A percentile compares a stretch with the other conserved stretches of the same genome.
Evolutionary conservation across 2,329 filamentous ascomycete species (phyloP).

Genomic region (Pseudocercospora cruenta): DNA sequence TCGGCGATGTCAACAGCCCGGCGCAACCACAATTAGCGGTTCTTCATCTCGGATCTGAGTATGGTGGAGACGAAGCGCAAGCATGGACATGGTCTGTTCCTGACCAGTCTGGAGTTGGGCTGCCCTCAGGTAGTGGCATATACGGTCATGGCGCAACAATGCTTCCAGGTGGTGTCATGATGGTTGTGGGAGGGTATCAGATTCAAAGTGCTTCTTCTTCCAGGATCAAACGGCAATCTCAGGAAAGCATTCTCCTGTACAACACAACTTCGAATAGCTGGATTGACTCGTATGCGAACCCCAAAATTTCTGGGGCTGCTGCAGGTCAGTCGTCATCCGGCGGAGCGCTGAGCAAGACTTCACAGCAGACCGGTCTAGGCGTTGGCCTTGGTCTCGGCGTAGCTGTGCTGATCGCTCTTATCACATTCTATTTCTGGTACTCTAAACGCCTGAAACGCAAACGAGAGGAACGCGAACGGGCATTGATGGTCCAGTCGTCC

Average conservation of each 20-base stretch:
- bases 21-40: slow-evolving; percentile 82
- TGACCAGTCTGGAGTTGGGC: slow-evolving; percentile 47
- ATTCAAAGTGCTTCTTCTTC: slow-evolving; percentile 48
- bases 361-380: slow-evolving; percentile 51
- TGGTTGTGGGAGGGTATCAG: slow-evolving; percentile 62
- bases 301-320: slow-evolving; percentile 15
- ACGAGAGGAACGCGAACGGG: slow-evolving; percentile 55
- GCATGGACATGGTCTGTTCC: slow-evolving; percentile 75
- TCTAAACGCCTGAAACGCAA: slow-evolving; percentile 44
- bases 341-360: slow-evolving; percentile 46
- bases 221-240: slow-evolving; percentile 41
- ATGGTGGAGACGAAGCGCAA: slow-evolving; percentile 55
- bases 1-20: slow-evolving; percentile 74
- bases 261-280: slow-evolving; percentile 65
- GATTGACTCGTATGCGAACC: slow-evolving; percentile 59
- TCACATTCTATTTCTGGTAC: slow-evolving; percentile 54
- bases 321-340: slow-evolving; percentile 3
- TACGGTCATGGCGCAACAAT: slow-evolving; percentile 66
- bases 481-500: slow-evolving; percentile 48
- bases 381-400: slow-evolving; percentile 51
- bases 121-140: slow-evolving; percentile 52
- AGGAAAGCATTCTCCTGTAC: slow-evolving; percentile 57
- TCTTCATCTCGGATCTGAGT: slow-evolving; percentile 73
- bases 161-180: slow-evolving; percentile 64
- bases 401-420: slow-evolving; percentile 46